These are phyloP conservation scores for Grammothele lineata DNA, from an alignment of 768 basidiomycete species.

Conservation along the genomic window DNA sequence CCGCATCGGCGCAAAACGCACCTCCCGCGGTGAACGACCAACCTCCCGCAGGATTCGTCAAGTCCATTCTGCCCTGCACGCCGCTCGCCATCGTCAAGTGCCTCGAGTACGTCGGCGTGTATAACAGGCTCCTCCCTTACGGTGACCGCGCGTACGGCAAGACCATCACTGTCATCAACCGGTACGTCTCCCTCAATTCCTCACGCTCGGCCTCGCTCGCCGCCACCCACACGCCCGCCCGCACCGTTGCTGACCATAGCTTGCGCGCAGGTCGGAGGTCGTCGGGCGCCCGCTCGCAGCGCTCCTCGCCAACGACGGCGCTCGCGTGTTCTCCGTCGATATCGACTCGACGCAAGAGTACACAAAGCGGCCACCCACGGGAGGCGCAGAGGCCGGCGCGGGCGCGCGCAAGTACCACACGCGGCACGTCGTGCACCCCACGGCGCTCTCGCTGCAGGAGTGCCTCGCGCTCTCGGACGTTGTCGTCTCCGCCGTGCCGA, in stretches of 20 bases:
- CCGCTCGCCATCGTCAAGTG: constrained; percentile 96
- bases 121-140: constrained; percentile 88
- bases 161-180: constrained; percentile 91
- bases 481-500: constrained; percentile 92
- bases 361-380: constrained; percentile 74
- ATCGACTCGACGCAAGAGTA: constrained; percentile 98
- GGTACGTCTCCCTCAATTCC: constrained; percentile 40
- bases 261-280: constrained; percentile 79
- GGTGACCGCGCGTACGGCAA: constrained; percentile 94
- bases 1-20: constrained; percentile 16
- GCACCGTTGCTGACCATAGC: background rate
- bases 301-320: constrained; percentile 93
- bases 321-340: constrained; percentile 91
- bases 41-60: constrained; percentile 82
- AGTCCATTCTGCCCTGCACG: constrained; percentile 96
- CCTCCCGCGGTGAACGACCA: constrained; percentile 43
- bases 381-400: constrained; percentile 23
- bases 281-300: constrained; percentile 97
- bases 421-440: constrained; percentile 75
- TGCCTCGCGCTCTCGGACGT: constrained; percentile 87
- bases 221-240: background rate
- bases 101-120: constrained; percentile 86
- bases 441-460: constrained; percentile 64
- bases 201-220: background rate
- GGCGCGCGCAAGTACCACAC: constrained; percentile 62